Base-by-base conservation (phyloP, 208 protist genomes). In the Naegleria lovaniensis region DNA sequence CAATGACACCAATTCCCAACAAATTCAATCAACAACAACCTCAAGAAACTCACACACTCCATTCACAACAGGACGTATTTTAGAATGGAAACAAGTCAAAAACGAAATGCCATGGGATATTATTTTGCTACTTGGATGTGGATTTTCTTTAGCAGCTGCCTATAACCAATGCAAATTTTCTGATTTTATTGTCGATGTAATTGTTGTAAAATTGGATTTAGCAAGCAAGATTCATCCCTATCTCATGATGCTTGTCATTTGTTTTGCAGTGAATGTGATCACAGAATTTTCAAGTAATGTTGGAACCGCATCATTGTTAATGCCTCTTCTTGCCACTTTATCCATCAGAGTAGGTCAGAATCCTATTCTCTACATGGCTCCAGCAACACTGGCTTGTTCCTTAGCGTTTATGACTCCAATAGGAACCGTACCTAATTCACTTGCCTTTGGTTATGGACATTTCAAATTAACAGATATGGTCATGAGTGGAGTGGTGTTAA, bases 321-420 rank as follows among this genome's bases (percentile, higher is more conserved):
- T 88, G 29, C 85, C 85, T 39, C 4, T 88, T 67, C 13, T 88
- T 6, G 85, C 85, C 3, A 88, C 1, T 15, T 38, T 88, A 7
- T n/a, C 85, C 36, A 25, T 88, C 4, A 6, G 19, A 22, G 22
- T 88, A 16, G 6, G 29, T 19, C 43, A 88, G 43, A 88, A 88
- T 88, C 85, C 85, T 59, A 39, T 88, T 51, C 59, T 88, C 5
- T 88, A 51, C 59, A 88, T 88, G 85, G 43, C 48, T 33, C 85
- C 85, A 16, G n/a, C 85, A 1, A 88, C 85, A 4, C 33, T 88
- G 33, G 15, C 25, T 39, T 59, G 22, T 52, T 59, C 43, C 19
- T 88, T 52, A 5, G 85, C 85, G 2, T 88, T 88, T 59, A 88
- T 88, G 85, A 59, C 85, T 15, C 85, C 85, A 67, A 59, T 88